Evolutionary conservation across 208 protist genomes (phyloP), one percentile per base, ranked within the genome.

Genomic region (Kentomonas sorsogonicus): DNA sequence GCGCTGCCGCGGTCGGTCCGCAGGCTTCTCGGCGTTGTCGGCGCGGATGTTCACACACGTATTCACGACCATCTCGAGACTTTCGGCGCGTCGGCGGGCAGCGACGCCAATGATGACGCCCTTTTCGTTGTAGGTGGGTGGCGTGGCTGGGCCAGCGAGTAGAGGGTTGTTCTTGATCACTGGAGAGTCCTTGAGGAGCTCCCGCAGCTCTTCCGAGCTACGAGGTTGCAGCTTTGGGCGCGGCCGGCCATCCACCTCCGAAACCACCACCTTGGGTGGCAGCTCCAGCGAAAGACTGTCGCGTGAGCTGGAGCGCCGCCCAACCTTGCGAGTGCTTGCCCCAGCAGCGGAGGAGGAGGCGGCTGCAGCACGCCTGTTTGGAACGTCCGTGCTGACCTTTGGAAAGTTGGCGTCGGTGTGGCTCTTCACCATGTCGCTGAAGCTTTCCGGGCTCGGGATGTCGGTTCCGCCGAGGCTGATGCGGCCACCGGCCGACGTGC

Each of bases 41-140:
- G 80, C 86, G 5, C 74, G 66, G 34, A 93, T 93, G 0, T 74
- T 81, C 56, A 93, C 77, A 20, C 81, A 58, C 36, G 52, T 67
- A 36, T 62, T 38, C 39, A 76, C 56, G 3, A 66, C 59, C 64
- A 66, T 67, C 41, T 79, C 64, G 5, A 80, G 68, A 50, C 80
- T 80, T 55, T 74, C 80, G 22, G 75, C 73, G 18, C 76, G 79
- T n/a, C 74, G 71, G 26, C 79, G 66, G 2, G 82, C 86, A 3
- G 86, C 82, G 45, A 90, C 90, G 54, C 82, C 86, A 43, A 93
- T 78, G 48, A 90, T 83, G 34, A 60, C 57, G 2, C 80, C 86
- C 11, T 63, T 62, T 13, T 71, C 68, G 61, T 90, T 93, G 50
- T 60, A 67, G 51, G 69, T 31, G 18, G 62, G 70, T 1, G 68